A percentile compares a stretch with the other conserved stretches of the same genome.
These are phyloP conservation scores for Hanseniaspora uvarum DNA, from an alignment of 1,139 yeast genomes.

Conservation along the genomic window DNA sequence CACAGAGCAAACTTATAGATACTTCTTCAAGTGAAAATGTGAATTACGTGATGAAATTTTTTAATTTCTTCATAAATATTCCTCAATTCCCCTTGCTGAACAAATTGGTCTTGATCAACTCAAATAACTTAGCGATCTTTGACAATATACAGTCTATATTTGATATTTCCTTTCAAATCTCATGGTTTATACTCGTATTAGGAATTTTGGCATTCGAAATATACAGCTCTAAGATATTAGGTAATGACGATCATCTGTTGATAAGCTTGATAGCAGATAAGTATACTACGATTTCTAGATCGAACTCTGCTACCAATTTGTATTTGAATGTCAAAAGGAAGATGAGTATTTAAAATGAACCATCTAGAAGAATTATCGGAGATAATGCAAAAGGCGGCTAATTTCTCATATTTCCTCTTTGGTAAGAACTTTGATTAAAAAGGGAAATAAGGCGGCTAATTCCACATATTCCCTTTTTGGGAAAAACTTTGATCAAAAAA, in stretches of 20 bases:
- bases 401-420: background rate
- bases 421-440: background rate
- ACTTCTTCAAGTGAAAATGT: background rate
- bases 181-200: conserved; percentile 5
- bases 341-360: background rate
- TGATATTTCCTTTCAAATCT: conserved; percentile 7
- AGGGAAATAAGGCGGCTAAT: background rate
- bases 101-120: conserved; percentile 4
- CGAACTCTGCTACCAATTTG: background rate
- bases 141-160: conserved; percentile 7
- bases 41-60: background rate
- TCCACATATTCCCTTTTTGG: background rate
- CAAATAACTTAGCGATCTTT: background rate
- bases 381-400: background rate
- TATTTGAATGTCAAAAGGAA: background rate
- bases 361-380: too few species aligned
- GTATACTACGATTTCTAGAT: conserved; percentile 1
- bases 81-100: conserved; percentile 9
- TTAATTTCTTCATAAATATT: background rate
- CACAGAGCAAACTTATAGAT: conserved; percentile 6
- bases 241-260: background rate
- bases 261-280: background rate
- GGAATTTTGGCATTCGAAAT: conserved; percentile 1
- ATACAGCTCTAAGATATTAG: background rate
- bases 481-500: background rate